Percentiles rank a stretch among this genome's conserved stretches.
These are phyloP conservation scores for Diddensiella santjacobensis DNA, from an alignment of 805 yeast species.

Conservation along the genomic window DNA sequence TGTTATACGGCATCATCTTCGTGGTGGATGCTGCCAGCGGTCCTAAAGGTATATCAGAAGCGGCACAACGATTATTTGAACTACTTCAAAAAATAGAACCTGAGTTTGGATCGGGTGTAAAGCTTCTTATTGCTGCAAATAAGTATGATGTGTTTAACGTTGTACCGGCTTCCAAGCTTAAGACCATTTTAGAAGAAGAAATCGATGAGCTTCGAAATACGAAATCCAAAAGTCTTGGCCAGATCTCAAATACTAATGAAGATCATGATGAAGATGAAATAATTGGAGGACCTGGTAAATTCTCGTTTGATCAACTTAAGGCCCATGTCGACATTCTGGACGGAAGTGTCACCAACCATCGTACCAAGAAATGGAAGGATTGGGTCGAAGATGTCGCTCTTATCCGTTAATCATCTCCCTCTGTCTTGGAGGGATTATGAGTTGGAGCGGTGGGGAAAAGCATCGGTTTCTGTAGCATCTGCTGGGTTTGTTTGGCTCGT, in stretches of 20 bases:
- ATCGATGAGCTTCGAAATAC: slow-evolving; percentile 52
- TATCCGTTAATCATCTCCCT: slow-evolving; percentile 34
- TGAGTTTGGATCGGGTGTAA: slow-evolving; percentile 58
- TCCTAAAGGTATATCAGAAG: slow-evolving; percentile 44
- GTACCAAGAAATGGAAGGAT: slow-evolving; percentile 58
- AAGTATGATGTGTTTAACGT: slow-evolving; percentile 83
- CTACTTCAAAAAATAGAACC: slow-evolving; percentile 61
- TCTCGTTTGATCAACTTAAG: slow-evolving; percentile 65
- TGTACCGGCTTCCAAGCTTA: slow-evolving; percentile 62
- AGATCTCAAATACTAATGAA: slow-evolving; percentile 34
- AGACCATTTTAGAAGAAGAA: slow-evolving; percentile 57
- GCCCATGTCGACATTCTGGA: slow-evolving; percentile 57
- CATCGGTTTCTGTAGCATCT: slow-evolving; percentile 30
- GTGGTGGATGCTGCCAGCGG: slow-evolving; percentile 72
- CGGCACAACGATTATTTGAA: slow-evolving; percentile 57
- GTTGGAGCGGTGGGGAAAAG: slow-evolving; percentile 37
- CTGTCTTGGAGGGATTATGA: slow-evolving; percentile 13
- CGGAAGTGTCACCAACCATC: slow-evolving; percentile 65
- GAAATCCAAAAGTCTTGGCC: slow-evolving; percentile 46
- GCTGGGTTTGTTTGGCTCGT: slow-evolving; percentile 29
- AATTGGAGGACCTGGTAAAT: slow-evolving; percentile 39
- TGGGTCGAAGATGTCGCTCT: slow-evolving; percentile 79
- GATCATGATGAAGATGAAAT: slow-evolving; percentile 40
- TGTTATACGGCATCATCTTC: slow-evolving; percentile 63
- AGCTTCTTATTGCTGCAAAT: slow-evolving; percentile 70